Base-by-base conservation (phyloP, 768 basidiomycete genomes). In the Omphalotus guepiniiformis region DNA sequence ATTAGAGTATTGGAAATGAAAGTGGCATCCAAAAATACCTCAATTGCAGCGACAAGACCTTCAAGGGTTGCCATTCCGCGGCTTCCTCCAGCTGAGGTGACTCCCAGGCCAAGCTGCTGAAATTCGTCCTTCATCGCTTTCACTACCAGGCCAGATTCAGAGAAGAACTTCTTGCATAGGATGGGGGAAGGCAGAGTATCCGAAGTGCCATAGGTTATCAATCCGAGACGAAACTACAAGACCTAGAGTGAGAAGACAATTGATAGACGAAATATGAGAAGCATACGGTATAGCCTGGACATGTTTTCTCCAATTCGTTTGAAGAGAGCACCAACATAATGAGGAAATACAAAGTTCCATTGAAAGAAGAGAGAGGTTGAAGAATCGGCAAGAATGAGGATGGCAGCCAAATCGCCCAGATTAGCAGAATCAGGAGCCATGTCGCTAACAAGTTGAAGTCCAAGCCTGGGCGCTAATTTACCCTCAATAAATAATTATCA, bases 11-110 rank as follows among this genome's bases (percentile, higher is more conserved):
- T 3, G 26, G 13, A 32, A 3, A 23, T 27, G 27, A 13, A 27
- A 27, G 9, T n/a, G 34, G n/a, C 5, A 34, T 27, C 6, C 11
- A 18, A 35, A 55, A 67, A 45, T 44, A 86, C 85, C 72, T 88
- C 85, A 19, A 88, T 63, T 26, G 79, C 81, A 15, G 85, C 81
- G 12, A 84, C 80, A 11, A 86, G 60, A 6, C 82, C 87, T 49
- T 89, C 87, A 6, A 89, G 64, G 3, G 82, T 80, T 22, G 83
- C 82, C 75, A 86, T 74, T 1, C 85, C 85, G 48, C 57, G 61
- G 23, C 60, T 60, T 6, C 71, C 72, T 5, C 75, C 75, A 6
- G 72, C 71, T 37, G 68, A 71, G 1, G 78, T 78, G 48, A 70
- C 64, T 3, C 85, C 85, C 15, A 88, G 68, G 2, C 82, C 84